phyloP scores from a whole-genome alignment of 129 eudicot species.

The Oenanthe sinensis region DNA sequence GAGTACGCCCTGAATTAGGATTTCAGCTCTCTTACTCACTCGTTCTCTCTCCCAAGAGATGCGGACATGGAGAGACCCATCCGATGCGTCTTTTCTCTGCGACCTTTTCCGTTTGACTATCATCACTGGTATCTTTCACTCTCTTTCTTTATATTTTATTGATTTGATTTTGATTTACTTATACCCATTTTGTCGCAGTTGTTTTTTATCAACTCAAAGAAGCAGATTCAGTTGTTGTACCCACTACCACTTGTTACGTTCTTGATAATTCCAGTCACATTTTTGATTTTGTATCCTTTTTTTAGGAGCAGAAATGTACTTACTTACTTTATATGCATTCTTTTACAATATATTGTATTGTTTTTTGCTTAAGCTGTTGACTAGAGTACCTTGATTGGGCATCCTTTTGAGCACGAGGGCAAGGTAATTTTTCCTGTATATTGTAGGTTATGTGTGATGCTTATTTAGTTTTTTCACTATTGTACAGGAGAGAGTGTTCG shows the following conservation, averaged over 20 bases:
- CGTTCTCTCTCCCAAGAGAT: no score
- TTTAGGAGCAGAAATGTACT: no score
- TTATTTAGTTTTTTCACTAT: no score
- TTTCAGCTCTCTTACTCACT: no score
- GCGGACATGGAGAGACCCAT: no score
- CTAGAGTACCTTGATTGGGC: constrained; percentile 69
- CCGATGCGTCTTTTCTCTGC: no score
- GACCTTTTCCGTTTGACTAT: no score
- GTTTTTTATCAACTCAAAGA: constrained; percentile 30
- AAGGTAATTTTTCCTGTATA: constrained; percentile 15
- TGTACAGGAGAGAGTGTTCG: neutral
- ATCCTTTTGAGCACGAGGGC: constrained; percentile 56
- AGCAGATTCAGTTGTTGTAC: constrained; percentile 58
- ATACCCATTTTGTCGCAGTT: constrained; percentile 25
- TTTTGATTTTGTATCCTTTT: constrained; percentile 77
- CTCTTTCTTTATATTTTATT: neutral
- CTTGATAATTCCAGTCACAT: constrained; percentile 76
- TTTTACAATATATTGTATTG: neutral
- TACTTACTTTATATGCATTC: neutral
- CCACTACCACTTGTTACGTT: constrained; percentile 62
- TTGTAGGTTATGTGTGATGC: neutral
- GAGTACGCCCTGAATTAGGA: no score
- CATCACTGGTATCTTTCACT: neutral
- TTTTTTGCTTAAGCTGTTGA: constrained; percentile 33
- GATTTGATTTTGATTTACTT: neutral